A percentile compares a stretch with the other conserved stretches of the same genome.
phyloP scores from a whole-genome alignment of 129 eudicot species.

The Deinandra increscens region DNA sequence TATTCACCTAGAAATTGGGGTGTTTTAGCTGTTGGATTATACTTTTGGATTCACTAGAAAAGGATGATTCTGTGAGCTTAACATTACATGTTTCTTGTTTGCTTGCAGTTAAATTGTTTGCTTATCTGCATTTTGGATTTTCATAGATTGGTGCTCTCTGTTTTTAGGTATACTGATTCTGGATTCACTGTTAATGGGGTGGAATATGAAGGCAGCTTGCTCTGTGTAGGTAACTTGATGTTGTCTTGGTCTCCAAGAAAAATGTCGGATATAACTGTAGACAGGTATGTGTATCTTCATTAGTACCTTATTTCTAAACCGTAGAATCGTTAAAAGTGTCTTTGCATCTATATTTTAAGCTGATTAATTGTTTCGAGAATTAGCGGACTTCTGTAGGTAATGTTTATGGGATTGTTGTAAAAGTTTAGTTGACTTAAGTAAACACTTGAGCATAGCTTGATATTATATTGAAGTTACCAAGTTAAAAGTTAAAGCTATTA shows the following conservation, averaged over 20 bases:
- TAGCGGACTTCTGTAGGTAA: background rate
- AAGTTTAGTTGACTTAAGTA: background rate
- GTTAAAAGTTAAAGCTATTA: background rate
- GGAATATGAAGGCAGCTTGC: slow-evolving; percentile 81
- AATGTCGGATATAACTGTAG: slow-evolving; percentile 68
- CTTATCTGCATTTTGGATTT: background rate
- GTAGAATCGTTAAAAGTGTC: background rate
- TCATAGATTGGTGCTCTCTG: background rate
- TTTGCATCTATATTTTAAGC: no score
- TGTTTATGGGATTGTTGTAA: background rate
- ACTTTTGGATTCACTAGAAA: slow-evolving; percentile 11
- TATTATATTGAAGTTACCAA: background rate
- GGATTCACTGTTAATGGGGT: slow-evolving; percentile 92
- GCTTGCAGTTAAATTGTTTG: background rate
- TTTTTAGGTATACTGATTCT: slow-evolving; percentile 71
- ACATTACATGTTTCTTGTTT: no score
- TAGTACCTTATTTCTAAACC: background rate
- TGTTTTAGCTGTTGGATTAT: background rate
- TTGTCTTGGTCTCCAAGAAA: slow-evolving; percentile 86
- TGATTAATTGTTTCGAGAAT: background rate
- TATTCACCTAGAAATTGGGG: background rate
- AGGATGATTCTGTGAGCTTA: background rate
- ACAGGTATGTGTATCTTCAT: slow-evolving; percentile 61
- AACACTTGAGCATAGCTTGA: slow-evolving; percentile 10
- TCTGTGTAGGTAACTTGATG: slow-evolving; percentile 81